These are phyloP conservation scores for Monosporozyma aquatica DNA, from an alignment of 805 yeast species.

Conservation along the genomic window DNA sequence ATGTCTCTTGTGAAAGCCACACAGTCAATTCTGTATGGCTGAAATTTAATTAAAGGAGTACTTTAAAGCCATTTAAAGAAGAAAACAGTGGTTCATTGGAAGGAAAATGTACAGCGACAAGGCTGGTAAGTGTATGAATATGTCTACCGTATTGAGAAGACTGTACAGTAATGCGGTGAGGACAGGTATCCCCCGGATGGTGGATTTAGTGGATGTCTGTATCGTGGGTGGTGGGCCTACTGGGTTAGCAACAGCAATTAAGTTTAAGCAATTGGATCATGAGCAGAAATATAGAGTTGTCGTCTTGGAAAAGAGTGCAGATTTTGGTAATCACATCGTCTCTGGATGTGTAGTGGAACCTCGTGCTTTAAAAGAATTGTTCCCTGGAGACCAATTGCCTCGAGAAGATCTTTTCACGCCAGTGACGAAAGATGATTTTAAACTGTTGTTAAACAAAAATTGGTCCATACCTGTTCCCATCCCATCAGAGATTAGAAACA, in stretches of 20 bases:
- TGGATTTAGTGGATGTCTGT: slow-evolving; percentile 85
- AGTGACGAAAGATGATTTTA: slow-evolving; percentile 69
- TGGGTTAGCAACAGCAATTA: slow-evolving; percentile 89
- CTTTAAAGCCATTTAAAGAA: background rate
- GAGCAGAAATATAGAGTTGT: slow-evolving; percentile 74
- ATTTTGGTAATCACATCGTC: slow-evolving; percentile 84
- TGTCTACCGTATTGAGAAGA: slow-evolving; percentile 1
- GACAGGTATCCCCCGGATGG: slow-evolving; percentile 41
- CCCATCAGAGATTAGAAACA: slow-evolving; percentile 83
- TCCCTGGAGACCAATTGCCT: slow-evolving; percentile 57
- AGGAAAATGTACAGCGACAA: too few species aligned
- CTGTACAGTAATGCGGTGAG: background rate
- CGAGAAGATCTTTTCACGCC: slow-evolving; percentile 70
- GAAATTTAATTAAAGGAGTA: too few species aligned
- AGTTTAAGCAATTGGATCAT: slow-evolving; percentile 73
- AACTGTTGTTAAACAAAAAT: slow-evolving; percentile 47
- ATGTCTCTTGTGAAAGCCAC: too few species aligned
- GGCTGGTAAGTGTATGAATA: too few species aligned
- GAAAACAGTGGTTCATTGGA: too few species aligned
- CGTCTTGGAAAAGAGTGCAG: slow-evolving; percentile 85
- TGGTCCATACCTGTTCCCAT: slow-evolving; percentile 71
- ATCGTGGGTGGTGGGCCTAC: slow-evolving; percentile 98
- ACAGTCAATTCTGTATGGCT: too few species aligned
- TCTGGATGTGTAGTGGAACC: slow-evolving; percentile 96
- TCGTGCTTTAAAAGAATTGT: slow-evolving; percentile 71